A percentile compares a stretch with the other conserved stretches of the same genome.
Conservation (phyloP, 108 stramenopile species). For the Cyclotella sp. region DNA sequence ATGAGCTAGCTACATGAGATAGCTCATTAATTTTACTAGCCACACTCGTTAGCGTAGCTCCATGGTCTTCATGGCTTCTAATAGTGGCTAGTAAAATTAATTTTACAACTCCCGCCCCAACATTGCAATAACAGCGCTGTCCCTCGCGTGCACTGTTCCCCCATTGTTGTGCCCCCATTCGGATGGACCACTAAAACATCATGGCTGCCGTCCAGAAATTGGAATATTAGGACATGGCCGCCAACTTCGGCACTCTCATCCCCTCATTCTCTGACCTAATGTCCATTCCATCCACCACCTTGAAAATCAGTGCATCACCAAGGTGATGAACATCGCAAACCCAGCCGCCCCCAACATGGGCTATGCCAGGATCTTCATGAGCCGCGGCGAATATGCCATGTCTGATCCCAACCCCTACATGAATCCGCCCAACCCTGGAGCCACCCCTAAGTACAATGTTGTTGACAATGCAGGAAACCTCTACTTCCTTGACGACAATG, state of each 20-base stretch:
- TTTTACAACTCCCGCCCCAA: no score
- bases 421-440: background rate
- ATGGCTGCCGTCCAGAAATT: no score
- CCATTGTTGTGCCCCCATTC: no score
- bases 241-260: background rate
- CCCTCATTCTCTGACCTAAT: background rate
- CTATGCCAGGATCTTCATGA: slow-evolving; percentile 2
- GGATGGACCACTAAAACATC: no score
- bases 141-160: no score
- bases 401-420: background rate
- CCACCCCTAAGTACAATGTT: background rate
- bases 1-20: background rate
- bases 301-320: slow-evolving; percentile 2
- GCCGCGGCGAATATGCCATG: background rate
- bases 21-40: slow-evolving; percentile 3
- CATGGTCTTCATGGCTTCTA: slow-evolving; percentile 10
- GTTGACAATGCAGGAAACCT: background rate
- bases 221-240: no score
- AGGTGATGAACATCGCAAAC: background rate
- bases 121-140: no score
- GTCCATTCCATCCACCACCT: background rate
- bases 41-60: slow-evolving; percentile 4
- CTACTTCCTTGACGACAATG: background rate
- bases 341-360: slow-evolving; percentile 2
- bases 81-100: background rate